phyloP scores from a whole-genome alignment of 2,329 filamentous ascomycete genomes.

The Calonectria henricotiae region DNA sequence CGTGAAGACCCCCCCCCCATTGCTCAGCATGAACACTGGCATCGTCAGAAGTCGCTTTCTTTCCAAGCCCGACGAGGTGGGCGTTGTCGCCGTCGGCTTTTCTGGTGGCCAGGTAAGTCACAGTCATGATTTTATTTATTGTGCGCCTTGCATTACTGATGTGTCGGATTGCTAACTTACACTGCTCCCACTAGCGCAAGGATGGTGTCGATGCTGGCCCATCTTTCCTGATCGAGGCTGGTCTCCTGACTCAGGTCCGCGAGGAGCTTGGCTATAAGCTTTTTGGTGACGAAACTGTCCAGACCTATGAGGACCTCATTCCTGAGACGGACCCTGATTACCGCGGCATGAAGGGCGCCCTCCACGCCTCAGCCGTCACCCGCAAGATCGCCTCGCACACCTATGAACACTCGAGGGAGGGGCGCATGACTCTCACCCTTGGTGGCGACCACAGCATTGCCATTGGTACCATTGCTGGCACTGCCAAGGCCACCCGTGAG shows the following conservation, averaged over 20 bases:
- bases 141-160: not conserved
- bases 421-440: constrained; percentile 91
- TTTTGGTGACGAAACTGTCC: constrained; percentile 86
- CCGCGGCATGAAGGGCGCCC: constrained; percentile 95
- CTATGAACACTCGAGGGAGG: constrained; percentile 87
- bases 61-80: constrained; percentile 83
- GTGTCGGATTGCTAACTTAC: constrained; percentile 24
- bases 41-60: constrained; percentile 82
- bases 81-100: constrained; percentile 95
- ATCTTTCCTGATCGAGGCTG: constrained; percentile 88
- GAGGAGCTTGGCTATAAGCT: constrained; percentile 92
- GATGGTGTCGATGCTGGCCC: constrained; percentile 93
- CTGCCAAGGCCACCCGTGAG: constrained; percentile 89
- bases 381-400: constrained; percentile 85
- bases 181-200: constrained; percentile 74
- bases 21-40: constrained; percentile 66
- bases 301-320: constrained; percentile 84
- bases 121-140: constrained; percentile 6
- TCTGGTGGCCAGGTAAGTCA: constrained; percentile 90
- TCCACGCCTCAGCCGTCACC: constrained; percentile 88
- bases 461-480: constrained; percentile 92
- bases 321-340: constrained; percentile 83
- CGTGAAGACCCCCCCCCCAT: constrained; percentile 34
- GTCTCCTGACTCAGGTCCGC: constrained; percentile 86
- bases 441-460: constrained; percentile 98